phyloP scores from a whole-genome alignment of 139 green algal species.

The Trebouxia sp. region DNA sequence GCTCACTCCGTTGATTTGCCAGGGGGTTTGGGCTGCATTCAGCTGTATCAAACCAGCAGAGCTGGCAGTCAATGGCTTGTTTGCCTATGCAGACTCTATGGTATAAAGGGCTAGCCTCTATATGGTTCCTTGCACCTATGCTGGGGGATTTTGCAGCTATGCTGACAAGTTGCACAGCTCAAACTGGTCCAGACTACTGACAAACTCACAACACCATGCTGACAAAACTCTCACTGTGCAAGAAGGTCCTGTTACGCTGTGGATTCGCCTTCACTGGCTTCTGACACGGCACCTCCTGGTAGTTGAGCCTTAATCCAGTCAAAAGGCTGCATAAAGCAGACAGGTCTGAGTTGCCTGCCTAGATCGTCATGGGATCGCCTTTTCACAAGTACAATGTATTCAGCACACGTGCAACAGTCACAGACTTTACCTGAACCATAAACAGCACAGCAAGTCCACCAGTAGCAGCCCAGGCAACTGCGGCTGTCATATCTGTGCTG shows the following conservation, averaged over 20 bases:
- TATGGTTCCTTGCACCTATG: too few relatives aligned
- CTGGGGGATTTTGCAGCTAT: too few relatives aligned
- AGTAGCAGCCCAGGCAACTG: conserved; percentile 28
- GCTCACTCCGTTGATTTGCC: too few relatives aligned
- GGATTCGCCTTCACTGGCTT: neutral
- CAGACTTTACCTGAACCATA: conserved; percentile 35
- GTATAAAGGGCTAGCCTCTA: too few relatives aligned
- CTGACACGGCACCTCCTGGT: neutral
- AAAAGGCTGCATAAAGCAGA: conserved; percentile 19
- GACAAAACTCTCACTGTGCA: neutral
- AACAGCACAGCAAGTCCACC: conserved; percentile 24
- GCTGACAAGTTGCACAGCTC: too few relatives aligned
- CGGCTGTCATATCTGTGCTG: neutral
- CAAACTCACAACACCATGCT: neutral
- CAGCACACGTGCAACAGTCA: too few relatives aligned
- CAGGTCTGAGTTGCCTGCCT: neutral
- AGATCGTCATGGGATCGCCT: too few relatives aligned
- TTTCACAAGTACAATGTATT: too few relatives aligned
- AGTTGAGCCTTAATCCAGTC: conserved; percentile 27
- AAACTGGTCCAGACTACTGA: neutral
- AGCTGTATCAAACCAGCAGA: too few relatives aligned
- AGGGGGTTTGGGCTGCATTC: too few relatives aligned
- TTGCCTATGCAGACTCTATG: too few relatives aligned
- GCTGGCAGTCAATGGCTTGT: too few relatives aligned
- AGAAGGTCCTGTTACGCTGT: neutral